Percentiles rank a stretch among this genome's conserved stretches.
These are phyloP conservation scores for Petunia secreta DNA, from an alignment of 257 asterid species.

Conservation along the genomic window DNA sequence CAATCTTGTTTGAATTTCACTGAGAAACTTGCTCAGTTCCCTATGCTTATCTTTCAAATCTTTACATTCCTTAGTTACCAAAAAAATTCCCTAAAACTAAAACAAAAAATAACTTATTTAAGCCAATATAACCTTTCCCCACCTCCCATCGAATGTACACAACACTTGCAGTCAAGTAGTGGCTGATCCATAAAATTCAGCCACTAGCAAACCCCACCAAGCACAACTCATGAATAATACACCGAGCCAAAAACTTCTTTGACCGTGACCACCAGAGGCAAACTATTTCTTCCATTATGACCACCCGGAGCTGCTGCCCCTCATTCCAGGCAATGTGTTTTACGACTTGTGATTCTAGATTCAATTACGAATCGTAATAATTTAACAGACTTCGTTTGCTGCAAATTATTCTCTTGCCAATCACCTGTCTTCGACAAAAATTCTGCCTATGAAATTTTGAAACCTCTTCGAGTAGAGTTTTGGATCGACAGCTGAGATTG, in stretches of 20 bases:
- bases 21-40: conserved; percentile 52
- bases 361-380: conserved; percentile 39
- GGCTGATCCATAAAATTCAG: conserved; percentile 76
- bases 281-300: background rate
- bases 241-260: background rate
- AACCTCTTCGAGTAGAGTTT: conserved; percentile 86
- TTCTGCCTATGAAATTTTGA: conserved; percentile 79
- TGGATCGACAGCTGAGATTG: conserved; percentile 97
- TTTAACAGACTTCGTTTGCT: background rate
- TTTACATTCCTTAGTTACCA: conserved; percentile 44
- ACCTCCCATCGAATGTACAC: conserved; percentile 52
- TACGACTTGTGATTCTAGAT: conserved; percentile 32
- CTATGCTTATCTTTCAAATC: conserved; percentile 62
- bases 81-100: conserved; percentile 35
- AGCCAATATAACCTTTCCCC: conserved; percentile 35
- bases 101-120: conserved; percentile 33
- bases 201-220: conserved; percentile 40
- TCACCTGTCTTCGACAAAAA: conserved; percentile 77
- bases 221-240: background rate
- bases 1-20: conserved; percentile 46
- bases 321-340: conserved; percentile 17
- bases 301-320: background rate
- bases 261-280: background rate
- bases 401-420: background rate
- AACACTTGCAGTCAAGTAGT: conserved; percentile 42